Base-by-base conservation (phyloP, 352 stramenopile species). In the Globisporangium radiosum region DNA sequence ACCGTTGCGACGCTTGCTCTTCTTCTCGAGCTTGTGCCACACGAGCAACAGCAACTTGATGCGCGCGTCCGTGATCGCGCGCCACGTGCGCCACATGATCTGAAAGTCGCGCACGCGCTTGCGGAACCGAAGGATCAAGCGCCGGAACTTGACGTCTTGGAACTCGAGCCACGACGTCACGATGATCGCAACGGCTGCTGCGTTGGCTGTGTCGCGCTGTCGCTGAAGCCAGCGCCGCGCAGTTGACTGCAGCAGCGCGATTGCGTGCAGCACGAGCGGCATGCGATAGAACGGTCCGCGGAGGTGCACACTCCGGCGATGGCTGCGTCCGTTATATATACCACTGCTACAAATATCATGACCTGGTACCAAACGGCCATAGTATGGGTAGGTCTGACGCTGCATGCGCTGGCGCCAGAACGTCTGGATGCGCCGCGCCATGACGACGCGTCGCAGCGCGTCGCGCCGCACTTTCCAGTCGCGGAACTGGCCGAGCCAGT, bases 131-230 rank as follows among this genome's bases (percentile, higher is more conserved):
- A 90, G 59, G 54, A 92, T 90, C 9, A 92, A 69, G 7, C 83
- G 78, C 9, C 83, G 81, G 45, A 91, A 92, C 56, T 92, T 92
- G 39, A 88, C 80, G 54, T 92, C 83, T 54, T 92, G 81, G 62
- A 90, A 90, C 62, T 90, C 83, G 47, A 87, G 68, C 78, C 78
- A 88, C 7, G 76, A 82, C 40, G 78, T 90, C 40, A 92, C 69
- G 42, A 91, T 90, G 43, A 89, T 60, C 8, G 66, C 61, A 5
- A 87, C 59, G 0, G 71, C 70, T 8, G 58, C 51, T 10, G 52
- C 45, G 4, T 69, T 67, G 25, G 75, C 37, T 2, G n/a, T 25
- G 2, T 62, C 17, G 9, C 67, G 66, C 40, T 75, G 74, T 17
- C 50, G 50, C 25, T 59, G 37, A 0, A 88, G 54, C 75, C 78